These are phyloP conservation scores for Blastobotrys indianensis DNA, from an alignment of 1,139 yeast species.

Conservation along the genomic window DNA sequence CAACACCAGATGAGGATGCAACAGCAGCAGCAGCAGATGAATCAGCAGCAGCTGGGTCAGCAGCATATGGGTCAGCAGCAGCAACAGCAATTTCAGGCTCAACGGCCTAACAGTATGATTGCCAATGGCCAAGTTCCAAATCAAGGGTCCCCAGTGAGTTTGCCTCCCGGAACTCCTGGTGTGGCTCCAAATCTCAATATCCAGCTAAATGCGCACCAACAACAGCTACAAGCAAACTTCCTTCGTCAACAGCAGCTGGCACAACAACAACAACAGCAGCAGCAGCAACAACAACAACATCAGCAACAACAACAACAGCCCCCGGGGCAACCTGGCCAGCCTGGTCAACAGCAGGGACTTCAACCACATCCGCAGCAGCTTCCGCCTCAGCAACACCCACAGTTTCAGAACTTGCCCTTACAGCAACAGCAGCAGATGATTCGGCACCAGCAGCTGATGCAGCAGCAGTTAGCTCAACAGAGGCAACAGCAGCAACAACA, in stretches of 20 bases:
- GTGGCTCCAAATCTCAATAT: conserved; percentile 18
- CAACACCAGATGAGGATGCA: background rate
- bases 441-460: conserved; percentile 1
- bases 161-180: conserved; percentile 16
- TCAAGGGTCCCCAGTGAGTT: background rate
- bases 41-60: conserved; percentile 7
- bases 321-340: conserved; percentile 3
- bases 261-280: conserved; percentile 7
- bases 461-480: conserved; percentile 5
- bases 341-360: conserved; percentile 2
- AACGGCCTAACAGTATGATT: background rate
- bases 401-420: background rate
- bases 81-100: conserved; percentile 8
- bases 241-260: conserved; percentile 12
- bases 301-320: conserved; percentile 8
- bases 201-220: conserved; percentile 33
- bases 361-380: background rate
- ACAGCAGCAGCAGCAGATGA: conserved; percentile 7
- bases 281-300: conserved; percentile 3
- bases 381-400: conserved; percentile 1
- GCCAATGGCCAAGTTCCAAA: background rate
- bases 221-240: conserved; percentile 29
- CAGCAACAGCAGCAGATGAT: background rate
- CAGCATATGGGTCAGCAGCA: conserved; percentile 5
- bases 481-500: background rate